Percentiles rank a stretch among this genome's conserved stretches.
phyloP scores from a whole-genome alignment of 139 green algal genomes.

The Tetradesmus lagerheimii region DNA sequence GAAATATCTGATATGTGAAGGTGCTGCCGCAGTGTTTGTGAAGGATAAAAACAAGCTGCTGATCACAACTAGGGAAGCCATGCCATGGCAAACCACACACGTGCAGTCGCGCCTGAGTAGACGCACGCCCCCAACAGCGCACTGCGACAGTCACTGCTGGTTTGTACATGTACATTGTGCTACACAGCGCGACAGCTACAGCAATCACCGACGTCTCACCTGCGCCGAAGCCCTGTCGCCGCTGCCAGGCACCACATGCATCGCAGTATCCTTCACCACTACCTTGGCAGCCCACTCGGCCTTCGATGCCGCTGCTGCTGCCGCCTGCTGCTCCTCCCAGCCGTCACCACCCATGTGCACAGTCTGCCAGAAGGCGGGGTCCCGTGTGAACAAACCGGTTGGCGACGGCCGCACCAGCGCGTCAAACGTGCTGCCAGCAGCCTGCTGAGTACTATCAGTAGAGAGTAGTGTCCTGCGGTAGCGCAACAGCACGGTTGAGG shows the following conservation, averaged over 20 bases:
- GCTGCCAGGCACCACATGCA: neutral
- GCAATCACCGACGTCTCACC: too few relatives aligned
- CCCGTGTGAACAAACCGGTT: conserved; percentile 42
- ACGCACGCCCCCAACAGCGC: too few relatives aligned
- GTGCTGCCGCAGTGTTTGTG: too few relatives aligned
- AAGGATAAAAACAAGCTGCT: neutral
- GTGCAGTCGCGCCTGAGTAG: too few relatives aligned
- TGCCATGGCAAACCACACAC: too few relatives aligned
- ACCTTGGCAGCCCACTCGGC: conserved; percentile 49
- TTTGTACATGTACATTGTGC: too few relatives aligned
- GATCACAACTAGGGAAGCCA: neutral
- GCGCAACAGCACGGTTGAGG: too few relatives aligned
- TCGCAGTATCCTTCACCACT: neutral
- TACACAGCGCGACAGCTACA: too few relatives aligned
- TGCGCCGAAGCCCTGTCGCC: conserved; percentile 22
- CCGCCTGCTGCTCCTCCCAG: conserved; percentile 38
- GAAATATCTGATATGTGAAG: too few relatives aligned
- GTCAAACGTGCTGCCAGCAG: neutral
- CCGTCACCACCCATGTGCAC: conserved; percentile 55
- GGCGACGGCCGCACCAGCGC: neutral
- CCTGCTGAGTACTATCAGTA: neutral
- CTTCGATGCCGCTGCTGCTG: conserved; percentile 24
- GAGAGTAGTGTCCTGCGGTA: too few relatives aligned
- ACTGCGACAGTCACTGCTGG: too few relatives aligned
- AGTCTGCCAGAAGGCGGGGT: conserved; percentile 65